Conservation (phyloP, 1,284 basidiomycete species). For the Cutaneotrichosporon cavernicola region DNA sequence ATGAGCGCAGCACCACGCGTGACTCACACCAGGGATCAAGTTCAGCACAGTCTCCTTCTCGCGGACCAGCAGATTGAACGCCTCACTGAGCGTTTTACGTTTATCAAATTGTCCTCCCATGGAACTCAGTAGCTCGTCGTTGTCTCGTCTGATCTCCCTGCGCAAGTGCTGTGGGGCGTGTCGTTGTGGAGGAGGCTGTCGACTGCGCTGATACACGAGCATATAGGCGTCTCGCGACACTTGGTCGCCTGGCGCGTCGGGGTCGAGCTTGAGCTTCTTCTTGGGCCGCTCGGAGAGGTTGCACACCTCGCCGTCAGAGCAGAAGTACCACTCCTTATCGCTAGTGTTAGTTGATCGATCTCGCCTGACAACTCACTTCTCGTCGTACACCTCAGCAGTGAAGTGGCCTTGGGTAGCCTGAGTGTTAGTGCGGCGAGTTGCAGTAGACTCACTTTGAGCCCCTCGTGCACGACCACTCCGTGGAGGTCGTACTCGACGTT, state of each 20-base stretch:
- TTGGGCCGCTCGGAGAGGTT: conserved; percentile 24
- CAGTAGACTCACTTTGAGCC: conserved; percentile 55
- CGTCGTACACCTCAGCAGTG: conserved; percentile 80
- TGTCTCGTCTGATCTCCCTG: conserved; percentile 60
- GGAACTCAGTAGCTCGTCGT: conserved; percentile 47
- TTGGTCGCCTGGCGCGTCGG: conserved; percentile 29
- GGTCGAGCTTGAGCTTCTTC: conserved; percentile 30
- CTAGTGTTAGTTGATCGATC: conserved; percentile 53
- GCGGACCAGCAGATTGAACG: conserved; percentile 20
- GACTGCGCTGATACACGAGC: conserved; percentile 66
- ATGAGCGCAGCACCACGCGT: conserved; percentile 8
- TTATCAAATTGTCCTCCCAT: conserved; percentile 19
- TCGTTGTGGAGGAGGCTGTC: conserved; percentile 22
- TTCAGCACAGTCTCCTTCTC: conserved; percentile 33
- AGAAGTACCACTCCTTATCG: conserved; percentile 76
- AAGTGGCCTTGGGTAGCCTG: conserved; percentile 92
- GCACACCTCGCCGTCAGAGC: conserved; percentile 69
- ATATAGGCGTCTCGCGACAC: conserved; percentile 84
- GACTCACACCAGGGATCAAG: conserved; percentile 33
- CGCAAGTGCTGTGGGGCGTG: conserved; percentile 60
- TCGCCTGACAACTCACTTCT: conserved; percentile 57
- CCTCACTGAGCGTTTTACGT: neutral
- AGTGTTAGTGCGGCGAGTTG: neutral
- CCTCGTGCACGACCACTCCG: conserved; percentile 80
- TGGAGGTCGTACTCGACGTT: conserved; percentile 66